A percentile compares a stretch with the other conserved stretches of the same genome.
Conservation (phyloP, 2,329 filamentous ascomycete species). For the Hypoxylon sp. region DNA sequence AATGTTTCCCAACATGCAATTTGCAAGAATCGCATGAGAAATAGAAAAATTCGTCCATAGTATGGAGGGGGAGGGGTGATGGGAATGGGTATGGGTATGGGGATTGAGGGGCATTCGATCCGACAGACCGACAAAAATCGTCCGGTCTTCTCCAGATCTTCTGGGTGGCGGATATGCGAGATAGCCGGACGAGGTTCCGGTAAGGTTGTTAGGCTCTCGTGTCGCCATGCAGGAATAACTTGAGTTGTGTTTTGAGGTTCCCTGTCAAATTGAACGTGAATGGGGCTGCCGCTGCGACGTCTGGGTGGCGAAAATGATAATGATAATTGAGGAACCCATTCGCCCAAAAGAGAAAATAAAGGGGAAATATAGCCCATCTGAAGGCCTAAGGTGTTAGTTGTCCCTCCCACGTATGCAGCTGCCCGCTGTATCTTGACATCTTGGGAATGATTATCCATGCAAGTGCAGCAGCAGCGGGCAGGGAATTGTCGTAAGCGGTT, state of each 20-base stretch:
- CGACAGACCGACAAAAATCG: slow-evolving; percentile 8
- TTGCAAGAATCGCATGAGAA: slow-evolving; percentile 30
- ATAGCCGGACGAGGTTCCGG: slow-evolving; percentile 32
- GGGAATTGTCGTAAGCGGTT: slow-evolving; percentile 26
- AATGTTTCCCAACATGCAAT: slow-evolving; percentile 18
- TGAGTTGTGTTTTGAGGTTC: slow-evolving; percentile 26
- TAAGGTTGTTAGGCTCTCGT: slow-evolving; percentile 12
- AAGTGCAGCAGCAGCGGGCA: slow-evolving; percentile 32
- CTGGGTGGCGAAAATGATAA: slow-evolving; percentile 32
- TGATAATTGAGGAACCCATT: slow-evolving; percentile 24
- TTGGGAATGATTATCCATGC: slow-evolving; percentile 28
- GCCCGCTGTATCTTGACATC: slow-evolving; percentile 32
- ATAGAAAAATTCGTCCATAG: slow-evolving; percentile 7
- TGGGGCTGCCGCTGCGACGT: slow-evolving; percentile 31
- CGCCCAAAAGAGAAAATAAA: slow-evolving; percentile 12
- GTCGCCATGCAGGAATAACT: slow-evolving; percentile 23
- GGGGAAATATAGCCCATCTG: slow-evolving; percentile 11
- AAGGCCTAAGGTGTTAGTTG: slow-evolving; percentile 9
- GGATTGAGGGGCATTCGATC: slow-evolving; percentile 6
- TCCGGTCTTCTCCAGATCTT: slow-evolving; percentile 27
- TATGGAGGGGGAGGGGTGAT: neutral
- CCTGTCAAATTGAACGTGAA: slow-evolving; percentile 31
- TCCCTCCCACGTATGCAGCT: slow-evolving; percentile 31
- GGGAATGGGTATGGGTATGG: slow-evolving; percentile 1
- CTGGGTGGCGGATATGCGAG: slow-evolving; percentile 36